Evolutionary conservation across 2,329 filamentous ascomycete species (phyloP).

Genomic region (Leptographium lundbergii): DNA sequence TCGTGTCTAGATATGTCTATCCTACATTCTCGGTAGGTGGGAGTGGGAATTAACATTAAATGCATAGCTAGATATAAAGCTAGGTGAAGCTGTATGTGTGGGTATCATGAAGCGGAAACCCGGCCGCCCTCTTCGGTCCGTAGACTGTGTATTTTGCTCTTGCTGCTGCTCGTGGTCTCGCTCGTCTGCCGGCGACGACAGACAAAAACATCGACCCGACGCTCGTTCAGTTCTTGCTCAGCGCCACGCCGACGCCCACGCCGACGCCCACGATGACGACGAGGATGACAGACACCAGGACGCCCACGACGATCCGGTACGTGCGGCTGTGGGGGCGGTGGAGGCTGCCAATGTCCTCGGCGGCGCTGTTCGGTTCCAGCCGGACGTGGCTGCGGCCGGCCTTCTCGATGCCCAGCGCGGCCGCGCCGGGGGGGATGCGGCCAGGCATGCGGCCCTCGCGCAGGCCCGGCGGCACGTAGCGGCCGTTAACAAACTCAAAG

Average conservation of each 20-base stretch:
- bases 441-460: slow-evolving; percentile 10
- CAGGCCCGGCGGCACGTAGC: slow-evolving; percentile 11
- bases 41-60: not conserved
- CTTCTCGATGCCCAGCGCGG: slow-evolving; percentile 1
- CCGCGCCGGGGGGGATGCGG: slow-evolving; percentile 4
- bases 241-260: not conserved
- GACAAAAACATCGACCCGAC: too few species aligned
- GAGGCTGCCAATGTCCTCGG: not conserved
- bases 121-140: not conserved
- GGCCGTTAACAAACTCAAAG: slow-evolving; percentile 12
- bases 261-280: not conserved
- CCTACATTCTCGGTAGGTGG: too few species aligned
- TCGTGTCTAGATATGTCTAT: too few species aligned
- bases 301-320: not conserved
- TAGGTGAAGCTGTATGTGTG: not conserved
- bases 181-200: not conserved
- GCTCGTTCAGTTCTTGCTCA: not conserved
- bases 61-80: not conserved
- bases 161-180: not conserved
- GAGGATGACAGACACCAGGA: not conserved
- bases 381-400: not conserved
- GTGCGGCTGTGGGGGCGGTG: not conserved
- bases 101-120: not conserved
- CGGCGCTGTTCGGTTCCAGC: not conserved
- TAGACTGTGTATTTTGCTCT: not conserved